Conservation (phyloP, 169 alveolate species). For the Plasmodium malariae region DNA sequence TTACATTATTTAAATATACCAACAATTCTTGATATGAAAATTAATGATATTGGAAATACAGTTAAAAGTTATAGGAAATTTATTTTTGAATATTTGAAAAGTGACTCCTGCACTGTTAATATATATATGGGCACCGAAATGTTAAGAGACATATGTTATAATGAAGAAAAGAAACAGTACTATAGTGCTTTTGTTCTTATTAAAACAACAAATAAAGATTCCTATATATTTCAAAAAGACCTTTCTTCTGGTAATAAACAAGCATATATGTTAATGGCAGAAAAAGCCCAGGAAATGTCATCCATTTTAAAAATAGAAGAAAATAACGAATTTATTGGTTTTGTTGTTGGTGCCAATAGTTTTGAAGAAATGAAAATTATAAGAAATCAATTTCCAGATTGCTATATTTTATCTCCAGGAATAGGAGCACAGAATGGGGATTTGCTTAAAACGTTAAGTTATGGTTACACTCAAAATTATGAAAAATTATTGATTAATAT, state of each 20-base stretch:
- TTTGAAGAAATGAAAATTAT: conserved; percentile 80
- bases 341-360: conserved; percentile 82
- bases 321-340: conserved; percentile 71
- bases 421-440: conserved; percentile 88
- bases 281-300: conserved; percentile 76
- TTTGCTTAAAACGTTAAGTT: conserved; percentile 71
- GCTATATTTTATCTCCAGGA: conserved; percentile 83
- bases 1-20: conserved; percentile 79
- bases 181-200: conserved; percentile 81
- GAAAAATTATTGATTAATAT: conserved; percentile 55
- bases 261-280: conserved; percentile 79
- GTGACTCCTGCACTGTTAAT: conserved; percentile 86
- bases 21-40: conserved; percentile 81
- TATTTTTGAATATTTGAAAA: conserved; percentile 81
- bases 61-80: conserved; percentile 85
- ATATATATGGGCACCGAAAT: conserved; percentile 83
- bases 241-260: conserved; percentile 51
- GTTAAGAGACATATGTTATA: conserved; percentile 76
- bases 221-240: conserved; percentile 80
- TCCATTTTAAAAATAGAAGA: conserved; percentile 33
- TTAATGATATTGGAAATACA: conserved; percentile 86
- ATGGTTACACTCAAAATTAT: conserved; percentile 71
- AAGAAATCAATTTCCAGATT: conserved; percentile 79
- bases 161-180: conserved; percentile 58
- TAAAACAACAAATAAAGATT: conserved; percentile 81